Base-by-base conservation (phyloP, 331 rosid species). In the Arachis monticola region DNA sequence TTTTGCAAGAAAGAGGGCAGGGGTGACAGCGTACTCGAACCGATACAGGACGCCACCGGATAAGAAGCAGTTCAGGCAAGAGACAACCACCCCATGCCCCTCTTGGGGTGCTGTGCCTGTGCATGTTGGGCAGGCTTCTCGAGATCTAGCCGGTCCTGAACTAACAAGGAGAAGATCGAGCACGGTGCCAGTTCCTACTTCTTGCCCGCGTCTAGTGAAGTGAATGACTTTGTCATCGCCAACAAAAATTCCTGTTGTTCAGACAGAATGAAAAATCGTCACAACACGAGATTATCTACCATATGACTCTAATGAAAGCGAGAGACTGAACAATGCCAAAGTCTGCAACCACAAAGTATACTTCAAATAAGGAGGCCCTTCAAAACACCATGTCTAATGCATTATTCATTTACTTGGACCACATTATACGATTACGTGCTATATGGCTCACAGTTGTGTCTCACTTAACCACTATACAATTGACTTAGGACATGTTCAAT, bases 131-230 rank as follows among this genome's bases (percentile, higher is more conserved):
- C 99, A 94, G 14, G 55, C 79, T 57, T 40, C 73, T 12, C 5
- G 83, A 44, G 86, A 27, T 65, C 74, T 85, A 60, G 88, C 76
- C 0, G 96, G 99, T 76, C 86, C 92, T 3, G 97, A 94, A 81
- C 99, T 94, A 60, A 83, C 5, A 62, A 94, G 87, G 76, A 94
- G 83, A 63, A 75, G n/a, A 86, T 94, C 99, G 7, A 92, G 79
- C 76, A 85, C 83, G 0, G 99, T 90, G 35, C 99, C 99, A 1
- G 97, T 92, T 71, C 97, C 97, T 5, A 94, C 96, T 88, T 92
- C 99, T 85, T 88, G 99, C 35, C 97, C 99, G n/a, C 84, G 88
- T 64, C 99, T 87, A 32, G 99, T 92, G 70, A 94, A 94, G 85
- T 94, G 99, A 77, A 94, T 67, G 62, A 94, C 97, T 78, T 69